A percentile compares a stretch with the other conserved stretches of the same genome.
These are phyloP conservation scores for Aspergillus sclerotioniger DNA, from an alignment of 495 filamentous ascomycete genomes.

Conservation along the genomic window DNA sequence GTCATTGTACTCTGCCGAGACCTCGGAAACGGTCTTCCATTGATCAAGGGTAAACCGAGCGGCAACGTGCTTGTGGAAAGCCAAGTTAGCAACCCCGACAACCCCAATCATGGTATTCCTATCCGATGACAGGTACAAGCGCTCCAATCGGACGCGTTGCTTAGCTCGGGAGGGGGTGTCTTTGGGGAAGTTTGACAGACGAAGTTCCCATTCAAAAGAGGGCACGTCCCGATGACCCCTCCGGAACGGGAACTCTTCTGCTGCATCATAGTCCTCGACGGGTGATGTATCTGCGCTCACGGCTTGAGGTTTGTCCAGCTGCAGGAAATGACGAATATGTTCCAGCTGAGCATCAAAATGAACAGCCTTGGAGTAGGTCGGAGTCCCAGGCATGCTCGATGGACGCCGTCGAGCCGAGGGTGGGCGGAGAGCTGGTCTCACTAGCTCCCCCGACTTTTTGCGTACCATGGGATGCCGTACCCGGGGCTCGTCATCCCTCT, in stretches of 20 bases:
- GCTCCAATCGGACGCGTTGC: slow-evolving; percentile 72
- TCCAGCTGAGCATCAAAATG: slow-evolving; percentile 95
- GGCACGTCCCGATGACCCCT: slow-evolving; percentile 49
- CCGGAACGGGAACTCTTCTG: slow-evolving; percentile 82
- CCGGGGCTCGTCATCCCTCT: slow-evolving; percentile 55
- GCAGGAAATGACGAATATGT: slow-evolving; percentile 91
- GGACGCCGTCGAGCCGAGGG: slow-evolving; percentile 70
- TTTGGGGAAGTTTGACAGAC: slow-evolving; percentile 75
- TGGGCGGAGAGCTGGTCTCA: slow-evolving; percentile 84
- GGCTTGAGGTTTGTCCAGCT: slow-evolving; percentile 88
- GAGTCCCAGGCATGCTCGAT: slow-evolving; percentile 96
- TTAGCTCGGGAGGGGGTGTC: slow-evolving; percentile 61
- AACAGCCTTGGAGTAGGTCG: slow-evolving; percentile 89
- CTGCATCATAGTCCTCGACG: slow-evolving; percentile 77
- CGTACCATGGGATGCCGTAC: slow-evolving; percentile 83
- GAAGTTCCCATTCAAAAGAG: slow-evolving; percentile 83
- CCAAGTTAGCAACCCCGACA: slow-evolving; percentile 80
- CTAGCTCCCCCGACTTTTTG: slow-evolving; percentile 97
- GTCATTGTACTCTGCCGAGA: slow-evolving; percentile 80
- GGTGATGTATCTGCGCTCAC: slow-evolving; percentile 96
- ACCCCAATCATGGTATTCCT: slow-evolving; percentile 80
- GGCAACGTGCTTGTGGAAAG: slow-evolving; percentile 84
- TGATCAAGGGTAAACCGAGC: slow-evolving; percentile 95
- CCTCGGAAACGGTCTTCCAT: slow-evolving; percentile 97
- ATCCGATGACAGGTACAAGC: slow-evolving; percentile 81